Conservation (phyloP, 2,329 filamentous ascomycete species). For the Penicillium fuscoglaucum region DNA sequence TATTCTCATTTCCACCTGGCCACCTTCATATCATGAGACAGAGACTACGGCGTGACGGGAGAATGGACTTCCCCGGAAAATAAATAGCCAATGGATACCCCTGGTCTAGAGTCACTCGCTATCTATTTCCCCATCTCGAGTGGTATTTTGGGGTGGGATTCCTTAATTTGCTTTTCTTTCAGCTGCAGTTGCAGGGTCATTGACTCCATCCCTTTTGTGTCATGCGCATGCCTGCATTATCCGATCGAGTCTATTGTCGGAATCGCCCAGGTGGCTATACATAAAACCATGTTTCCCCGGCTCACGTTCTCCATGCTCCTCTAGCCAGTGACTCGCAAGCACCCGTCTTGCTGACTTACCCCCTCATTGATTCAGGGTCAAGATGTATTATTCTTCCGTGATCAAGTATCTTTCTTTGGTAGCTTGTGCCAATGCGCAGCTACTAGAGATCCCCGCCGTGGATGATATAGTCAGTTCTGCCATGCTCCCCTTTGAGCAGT, state of each 20-base stretch:
- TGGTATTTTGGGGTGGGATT: conserved; percentile 23
- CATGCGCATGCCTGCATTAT: conserved; percentile 16
- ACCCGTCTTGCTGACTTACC: background rate
- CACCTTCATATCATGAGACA: conserved; percentile 22
- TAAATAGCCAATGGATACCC: conserved; percentile 8
- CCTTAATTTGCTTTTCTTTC: conserved; percentile 3
- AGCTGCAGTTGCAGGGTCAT: conserved; percentile 2
- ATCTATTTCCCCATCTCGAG: conserved; percentile 21
- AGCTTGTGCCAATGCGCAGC: conserved; percentile 19
- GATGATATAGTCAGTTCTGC: conserved; percentile 21
- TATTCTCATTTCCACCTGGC: conserved; percentile 11
- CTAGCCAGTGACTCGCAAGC: background rate
- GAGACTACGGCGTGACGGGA: conserved; percentile 15
- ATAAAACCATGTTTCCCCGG: conserved; percentile 18
- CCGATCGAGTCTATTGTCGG: background rate
- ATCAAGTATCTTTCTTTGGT: conserved; percentile 18
- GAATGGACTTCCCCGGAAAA: conserved; percentile 2
- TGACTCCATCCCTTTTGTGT: conserved; percentile 7
- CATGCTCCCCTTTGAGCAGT: conserved; percentile 16
- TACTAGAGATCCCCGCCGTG: conserved; percentile 22
- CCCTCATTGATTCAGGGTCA: conserved; percentile 5
- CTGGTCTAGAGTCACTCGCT: conserved; percentile 16
- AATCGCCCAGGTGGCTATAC: background rate
- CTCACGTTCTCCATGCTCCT: background rate
- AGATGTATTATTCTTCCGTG: conserved; percentile 20